These are phyloP conservation scores for Isatis lusitanica DNA, from an alignment of 441 rosid species.

Conservation along the genomic window DNA sequence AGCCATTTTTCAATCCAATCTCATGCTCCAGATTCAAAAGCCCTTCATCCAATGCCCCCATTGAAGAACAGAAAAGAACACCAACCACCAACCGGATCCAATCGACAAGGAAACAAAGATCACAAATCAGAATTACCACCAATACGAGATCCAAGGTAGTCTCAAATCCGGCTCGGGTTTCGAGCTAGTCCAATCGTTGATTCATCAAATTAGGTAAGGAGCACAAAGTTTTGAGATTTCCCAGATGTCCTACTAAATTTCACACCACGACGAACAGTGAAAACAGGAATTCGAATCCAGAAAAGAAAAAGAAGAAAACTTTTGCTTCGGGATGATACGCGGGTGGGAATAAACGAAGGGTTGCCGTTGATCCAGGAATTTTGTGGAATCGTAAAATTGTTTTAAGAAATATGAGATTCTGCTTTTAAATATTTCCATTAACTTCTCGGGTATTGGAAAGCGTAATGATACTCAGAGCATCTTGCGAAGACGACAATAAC, in stretches of 20 bases:
- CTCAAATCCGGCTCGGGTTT: too few relatives aligned
- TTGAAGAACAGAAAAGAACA: slow-evolving; percentile 33
- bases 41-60: slow-evolving; percentile 83
- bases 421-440: not conserved
- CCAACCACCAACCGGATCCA: slow-evolving; percentile 33
- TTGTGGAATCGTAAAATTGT: slow-evolving; percentile 44
- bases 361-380: slow-evolving; percentile 45
- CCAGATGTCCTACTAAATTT: slow-evolving; percentile 24
- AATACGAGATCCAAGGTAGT: too few relatives aligned
- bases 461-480: not conserved
- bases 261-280: not conserved
- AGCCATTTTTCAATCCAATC: slow-evolving; percentile 52
- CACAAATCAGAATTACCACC: slow-evolving; percentile 29
- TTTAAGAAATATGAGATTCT: not conserved
- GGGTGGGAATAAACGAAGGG: slow-evolving; percentile 45
- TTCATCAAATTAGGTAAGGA: not conserved
- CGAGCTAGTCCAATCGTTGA: too few relatives aligned
- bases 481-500: not conserved
- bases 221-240: not conserved
- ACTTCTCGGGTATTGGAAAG: not conserved
- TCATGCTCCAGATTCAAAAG: slow-evolving; percentile 60
- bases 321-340: slow-evolving; percentile 15
- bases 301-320: not conserved
- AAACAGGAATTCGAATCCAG: not conserved
- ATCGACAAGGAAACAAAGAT: slow-evolving; percentile 25